phyloP scores from a whole-genome alignment of 176 grass and related monocot genomes.

The Musa beccarii region DNA sequence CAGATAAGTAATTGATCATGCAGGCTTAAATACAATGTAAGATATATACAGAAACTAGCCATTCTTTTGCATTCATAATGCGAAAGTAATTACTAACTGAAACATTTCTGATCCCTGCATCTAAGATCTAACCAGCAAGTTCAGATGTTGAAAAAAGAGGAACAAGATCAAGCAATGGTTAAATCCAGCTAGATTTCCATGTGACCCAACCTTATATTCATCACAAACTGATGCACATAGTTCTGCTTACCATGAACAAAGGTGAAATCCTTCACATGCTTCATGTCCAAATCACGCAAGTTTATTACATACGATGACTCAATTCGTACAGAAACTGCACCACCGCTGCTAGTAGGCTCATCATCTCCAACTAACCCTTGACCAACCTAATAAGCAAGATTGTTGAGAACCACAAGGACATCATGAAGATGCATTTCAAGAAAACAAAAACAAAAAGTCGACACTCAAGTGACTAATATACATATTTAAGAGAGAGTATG shows the following conservation, averaged over 20 bases:
- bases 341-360: constrained; percentile 40
- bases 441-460: not conserved
- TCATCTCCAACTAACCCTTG: constrained; percentile 87
- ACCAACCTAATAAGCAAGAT: constrained; percentile 42
- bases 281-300: constrained; percentile 61
- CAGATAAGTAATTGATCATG: too few species aligned
- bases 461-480: not conserved
- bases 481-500: not conserved
- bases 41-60: not conserved
- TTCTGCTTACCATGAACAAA: constrained; percentile 85
- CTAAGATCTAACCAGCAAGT: not conserved
- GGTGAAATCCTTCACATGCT: constrained; percentile 88
- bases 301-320: constrained; percentile 89
- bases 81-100: not conserved
- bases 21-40: not conserved
- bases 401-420: not conserved
- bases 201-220: not conserved
- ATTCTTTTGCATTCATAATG: not conserved
- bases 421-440: not conserved
- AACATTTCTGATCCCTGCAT: not conserved
- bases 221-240: not conserved
- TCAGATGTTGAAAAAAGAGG: not conserved
- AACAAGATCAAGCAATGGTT: not conserved
- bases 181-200: not conserved
- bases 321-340: constrained; percentile 44